phyloP scores from a whole-genome alignment of 2,329 filamentous ascomycete species.

The Cylindrodendrum hubeiense region DNA sequence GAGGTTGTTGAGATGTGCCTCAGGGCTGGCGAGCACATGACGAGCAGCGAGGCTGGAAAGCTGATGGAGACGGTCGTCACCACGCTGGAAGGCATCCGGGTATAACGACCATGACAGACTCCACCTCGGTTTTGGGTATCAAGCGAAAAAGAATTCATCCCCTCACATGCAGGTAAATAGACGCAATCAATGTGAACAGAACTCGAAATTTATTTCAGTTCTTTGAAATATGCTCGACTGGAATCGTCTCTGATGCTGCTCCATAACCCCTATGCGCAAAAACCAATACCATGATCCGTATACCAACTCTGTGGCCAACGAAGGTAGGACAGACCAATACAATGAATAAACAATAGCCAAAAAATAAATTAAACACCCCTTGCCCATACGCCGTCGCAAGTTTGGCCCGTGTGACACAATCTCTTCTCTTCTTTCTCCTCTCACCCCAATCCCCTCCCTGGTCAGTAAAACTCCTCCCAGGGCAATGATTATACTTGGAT shows the following conservation, averaged over 20 bases:
- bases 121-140: too few relatives aligned
- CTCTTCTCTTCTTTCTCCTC: slow-evolving; percentile 21
- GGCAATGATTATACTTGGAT: slow-evolving; percentile 33
- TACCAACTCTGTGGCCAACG: slow-evolving; percentile 10
- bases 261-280: slow-evolving; percentile 28
- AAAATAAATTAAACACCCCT: slow-evolving; percentile 25
- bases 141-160: background rate
- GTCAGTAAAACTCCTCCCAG: slow-evolving; percentile 19
- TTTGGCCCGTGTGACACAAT: slow-evolving; percentile 33
- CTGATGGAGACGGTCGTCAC: slow-evolving; percentile 58
- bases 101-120: too few relatives aligned
- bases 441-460: slow-evolving; percentile 13
- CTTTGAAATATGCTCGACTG: slow-evolving; percentile 33
- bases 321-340: slow-evolving; percentile 21
- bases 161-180: background rate
- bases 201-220: slow-evolving; percentile 38
- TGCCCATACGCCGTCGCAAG: slow-evolving; percentile 42
- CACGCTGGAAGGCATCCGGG: slow-evolving; percentile 53
- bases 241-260: slow-evolving; percentile 3
- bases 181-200: slow-evolving; percentile 1
- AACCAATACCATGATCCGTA: slow-evolving; percentile 32
- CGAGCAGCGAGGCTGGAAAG: slow-evolving; percentile 51
- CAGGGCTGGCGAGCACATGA: slow-evolving; percentile 52
- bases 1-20: slow-evolving; percentile 58
- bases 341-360: slow-evolving; percentile 37